A percentile compares a stretch with the other conserved stretches of the same genome.
Conservation (phyloP, 2,329 filamentous ascomycete genomes). For the Xylariaceae sp. region DNA sequence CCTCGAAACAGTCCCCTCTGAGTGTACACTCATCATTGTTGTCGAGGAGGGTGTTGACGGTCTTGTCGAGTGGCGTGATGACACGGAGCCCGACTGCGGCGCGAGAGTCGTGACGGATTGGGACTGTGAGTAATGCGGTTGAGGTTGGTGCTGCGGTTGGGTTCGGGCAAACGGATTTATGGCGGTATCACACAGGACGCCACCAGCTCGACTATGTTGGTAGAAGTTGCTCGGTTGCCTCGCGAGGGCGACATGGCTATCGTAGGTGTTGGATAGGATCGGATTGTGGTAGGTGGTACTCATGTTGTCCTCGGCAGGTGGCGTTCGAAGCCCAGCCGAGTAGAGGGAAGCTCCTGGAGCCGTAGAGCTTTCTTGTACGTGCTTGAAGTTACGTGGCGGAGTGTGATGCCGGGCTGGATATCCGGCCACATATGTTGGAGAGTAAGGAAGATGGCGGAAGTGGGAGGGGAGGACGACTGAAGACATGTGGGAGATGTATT, state of each 20-base stretch:
- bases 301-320: constrained; percentile 48
- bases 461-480: constrained; percentile 20
- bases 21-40: constrained; percentile 20
- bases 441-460: constrained; percentile 22
- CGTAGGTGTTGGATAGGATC: constrained; percentile 41
- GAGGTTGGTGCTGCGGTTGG: constrained; percentile 29
- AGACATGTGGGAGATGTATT: constrained; percentile 25
- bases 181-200: constrained; percentile 29
- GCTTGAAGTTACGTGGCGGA: constrained; percentile 13
- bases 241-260: constrained; percentile 37
- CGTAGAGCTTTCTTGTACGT: constrained; percentile 16
- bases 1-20: constrained; percentile 29
- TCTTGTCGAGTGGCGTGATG: constrained; percentile 31
- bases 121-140: constrained; percentile 19
- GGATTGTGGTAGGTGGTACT: constrained; percentile 46
- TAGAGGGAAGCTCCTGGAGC: constrained; percentile 22
- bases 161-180: constrained; percentile 15
- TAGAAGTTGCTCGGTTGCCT: constrained; percentile 33
- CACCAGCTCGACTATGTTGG: constrained; percentile 29
- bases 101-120: constrained; percentile 10
- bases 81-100: constrained; percentile 14
- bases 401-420: constrained; percentile 17
- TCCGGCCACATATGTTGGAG: constrained; percentile 16
- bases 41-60: constrained; percentile 35
- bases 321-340: constrained; percentile 43